Base-by-base conservation (phyloP, 2,329 filamentous ascomycete species). In the Cercospora beticola region DNA sequence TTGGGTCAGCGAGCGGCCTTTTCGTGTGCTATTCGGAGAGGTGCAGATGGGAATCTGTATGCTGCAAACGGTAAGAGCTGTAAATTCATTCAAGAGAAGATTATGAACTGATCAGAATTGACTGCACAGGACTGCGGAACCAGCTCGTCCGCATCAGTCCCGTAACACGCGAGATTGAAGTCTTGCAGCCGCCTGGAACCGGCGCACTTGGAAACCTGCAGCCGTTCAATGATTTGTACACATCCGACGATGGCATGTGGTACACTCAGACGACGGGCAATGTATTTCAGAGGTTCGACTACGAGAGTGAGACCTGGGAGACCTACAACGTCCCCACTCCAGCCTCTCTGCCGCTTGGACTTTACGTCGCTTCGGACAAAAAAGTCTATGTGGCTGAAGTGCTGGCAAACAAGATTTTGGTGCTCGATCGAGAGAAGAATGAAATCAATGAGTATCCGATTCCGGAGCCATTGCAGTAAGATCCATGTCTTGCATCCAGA, bases 121-220 rank as follows among this genome's bases (percentile, higher is more conserved):
- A n/a, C n/a, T 21, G 52, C 31, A 74, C 74, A 43, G 73, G 73
- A 30, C 61, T 75, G 2, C 70, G 73, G 8, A 76, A 75, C 61
- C 72, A 76, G 31, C 70, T 76, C 16, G 70, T 72, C 6, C 66
- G 66, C 16, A 74, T 74, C 54, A 69, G 72, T 43, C 71, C 71
- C 2, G 43, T 16, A 2, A 65, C 66, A 16, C 64, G 66, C 18
- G 31, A 64, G 16, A 69, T 70, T 18, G 33, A 68, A 8, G 56
- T 75, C 49, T 72, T 75, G 21, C 68, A 71, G n/a, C 68, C 70
- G 12, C 73, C 72, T 1, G 60, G 68, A 6, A 72, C 72, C 26
- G 69, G 71, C 4, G 23, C 61, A 1, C 1, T 28, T 21, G 74
- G 74, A 1, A 73, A 75, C 46, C 59, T 75, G 5, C 67, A 73